Evolutionary conservation across 495 filamentous ascomycete species (phyloP).

Genomic region (Antarctomyces pellizariae): DNA sequence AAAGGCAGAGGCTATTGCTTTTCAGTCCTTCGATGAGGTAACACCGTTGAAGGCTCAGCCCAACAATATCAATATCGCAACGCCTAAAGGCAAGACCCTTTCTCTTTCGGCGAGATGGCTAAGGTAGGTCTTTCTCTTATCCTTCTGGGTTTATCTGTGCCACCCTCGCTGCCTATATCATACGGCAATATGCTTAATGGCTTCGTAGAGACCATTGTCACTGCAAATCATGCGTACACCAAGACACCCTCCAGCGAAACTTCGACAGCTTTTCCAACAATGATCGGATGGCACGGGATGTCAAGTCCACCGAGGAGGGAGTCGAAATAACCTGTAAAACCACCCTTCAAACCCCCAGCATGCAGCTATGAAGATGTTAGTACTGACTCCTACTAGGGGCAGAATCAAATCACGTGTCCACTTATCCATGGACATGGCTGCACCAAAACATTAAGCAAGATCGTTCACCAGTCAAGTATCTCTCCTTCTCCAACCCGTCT

Average conservation of each 20-base stretch:
- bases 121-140: too few relatives aligned
- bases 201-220: slow-evolving; percentile 54
- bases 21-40: too few relatives aligned
- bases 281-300: slow-evolving; percentile 19
- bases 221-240: slow-evolving; percentile 48
- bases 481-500: neutral
- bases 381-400: slow-evolving; percentile 20
- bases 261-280: slow-evolving; percentile 40
- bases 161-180: too few relatives aligned
- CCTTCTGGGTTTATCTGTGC: too few relatives aligned
- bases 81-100: too few relatives aligned
- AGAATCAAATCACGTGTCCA: slow-evolving; percentile 30
- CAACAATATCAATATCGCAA: too few relatives aligned
- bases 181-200: slow-evolving; percentile 3
- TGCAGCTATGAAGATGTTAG: slow-evolving; percentile 1
- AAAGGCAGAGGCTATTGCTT: too few relatives aligned
- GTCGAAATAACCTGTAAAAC: slow-evolving; percentile 10
- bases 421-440: slow-evolving; percentile 28
- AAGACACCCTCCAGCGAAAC: slow-evolving; percentile 50
- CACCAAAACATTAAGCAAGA: slow-evolving; percentile 18
- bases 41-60: too few relatives aligned
- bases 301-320: slow-evolving; percentile 5
- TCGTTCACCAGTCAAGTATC: slow-evolving; percentile 3
- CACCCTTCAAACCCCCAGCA: too few relatives aligned
- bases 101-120: too few relatives aligned